Percentiles rank a stretch among this genome's conserved stretches.
Conservation (phyloP, 73 alveolate species). For the Paramecium caudatum region DNA sequence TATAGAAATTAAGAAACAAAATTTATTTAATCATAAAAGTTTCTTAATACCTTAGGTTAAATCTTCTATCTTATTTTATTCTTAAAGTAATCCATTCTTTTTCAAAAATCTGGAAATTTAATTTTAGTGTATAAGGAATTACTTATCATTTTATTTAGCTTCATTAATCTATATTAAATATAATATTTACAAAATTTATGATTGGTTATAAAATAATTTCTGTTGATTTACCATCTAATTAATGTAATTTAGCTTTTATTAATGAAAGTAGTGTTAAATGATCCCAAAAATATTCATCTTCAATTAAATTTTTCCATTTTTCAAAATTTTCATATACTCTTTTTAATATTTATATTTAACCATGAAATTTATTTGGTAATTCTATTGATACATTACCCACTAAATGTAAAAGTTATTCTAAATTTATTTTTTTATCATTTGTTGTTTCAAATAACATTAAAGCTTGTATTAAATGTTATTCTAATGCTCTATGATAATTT, state of each 20-base stretch:
- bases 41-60: too few relatives aligned
- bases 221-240: background rate
- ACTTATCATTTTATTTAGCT: background rate
- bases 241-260: background rate
- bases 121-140: background rate
- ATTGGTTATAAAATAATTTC: background rate
- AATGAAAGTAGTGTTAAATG: background rate
- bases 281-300: constrained; percentile 31
- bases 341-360: background rate
- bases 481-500: constrained; percentile 5
- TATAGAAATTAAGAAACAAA: too few relatives aligned
- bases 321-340: constrained; percentile 34
- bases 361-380: constrained; percentile 14
- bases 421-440: background rate
- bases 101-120: constrained; percentile 26
- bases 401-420: constrained; percentile 9
- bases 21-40: too few relatives aligned
- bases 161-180: background rate
- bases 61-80: background rate
- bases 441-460: background rate
- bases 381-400: background rate
- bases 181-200: background rate
- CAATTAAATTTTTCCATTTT: background rate
- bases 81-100: constrained; percentile 3
- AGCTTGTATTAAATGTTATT: constrained; percentile 8